These are phyloP conservation scores for Aspergillus leporis DNA, from an alignment of 495 filamentous ascomycete genomes.

Conservation along the genomic window DNA sequence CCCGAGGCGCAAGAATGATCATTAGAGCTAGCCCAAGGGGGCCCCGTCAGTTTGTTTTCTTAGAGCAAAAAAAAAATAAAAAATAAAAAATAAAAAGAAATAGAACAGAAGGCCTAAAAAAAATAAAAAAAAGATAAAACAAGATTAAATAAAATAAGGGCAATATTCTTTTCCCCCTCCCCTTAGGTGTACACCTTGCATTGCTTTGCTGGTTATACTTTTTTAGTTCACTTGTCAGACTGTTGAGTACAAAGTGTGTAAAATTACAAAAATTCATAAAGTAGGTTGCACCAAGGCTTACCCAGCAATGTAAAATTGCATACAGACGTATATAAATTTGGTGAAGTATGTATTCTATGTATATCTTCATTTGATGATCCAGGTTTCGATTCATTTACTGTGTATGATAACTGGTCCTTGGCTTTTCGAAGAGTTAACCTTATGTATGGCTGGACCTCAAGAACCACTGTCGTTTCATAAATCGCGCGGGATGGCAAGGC, in stretches of 20 bases:
- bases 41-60: not conserved
- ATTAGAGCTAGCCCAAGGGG: not conserved
- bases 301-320: not conserved
- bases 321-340: not conserved
- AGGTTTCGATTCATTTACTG: not conserved
- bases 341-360: too few relatives aligned
- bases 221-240: not conserved
- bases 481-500: constrained; percentile 14
- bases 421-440: constrained; percentile 5
- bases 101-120: not conserved
- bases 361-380: not conserved
- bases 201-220: not conserved
- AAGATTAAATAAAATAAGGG: too few relatives aligned
- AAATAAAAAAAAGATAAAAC: not conserved
- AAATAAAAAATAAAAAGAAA: not conserved
- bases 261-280: not conserved
- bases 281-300: not conserved
- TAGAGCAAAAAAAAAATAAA: not conserved
- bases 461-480: constrained; percentile 17
- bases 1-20: constrained; percentile 8
- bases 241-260: not conserved
- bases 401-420: constrained; percentile 4
- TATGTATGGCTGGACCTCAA: constrained; percentile 9
- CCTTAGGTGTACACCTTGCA: not conserved
- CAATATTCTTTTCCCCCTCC: not conserved